Conservation (phyloP, 345 rosid species). For the Syzygium jambos region DNA sequence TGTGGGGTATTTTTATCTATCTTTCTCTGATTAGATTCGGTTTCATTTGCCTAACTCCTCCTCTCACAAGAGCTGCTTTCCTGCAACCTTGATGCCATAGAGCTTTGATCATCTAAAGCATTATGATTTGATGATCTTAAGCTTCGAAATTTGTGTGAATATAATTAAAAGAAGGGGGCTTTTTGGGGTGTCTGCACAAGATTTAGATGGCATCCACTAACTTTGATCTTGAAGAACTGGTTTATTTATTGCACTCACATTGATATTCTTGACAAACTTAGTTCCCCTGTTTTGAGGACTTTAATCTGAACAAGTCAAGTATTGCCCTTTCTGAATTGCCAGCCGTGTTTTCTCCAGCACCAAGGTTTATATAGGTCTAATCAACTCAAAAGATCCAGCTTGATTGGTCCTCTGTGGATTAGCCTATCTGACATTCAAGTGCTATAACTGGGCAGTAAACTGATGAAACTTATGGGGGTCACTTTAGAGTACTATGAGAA, state of each 20-base stretch:
- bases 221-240: neutral
- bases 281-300: neutral
- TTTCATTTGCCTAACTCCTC: neutral
- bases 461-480: neutral
- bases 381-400: neutral
- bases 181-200: neutral
- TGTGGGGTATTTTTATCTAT: neutral
- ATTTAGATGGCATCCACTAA: neutral
- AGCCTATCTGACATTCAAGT: neutral
- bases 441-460: neutral
- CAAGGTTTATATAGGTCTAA: neutral
- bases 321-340: neutral
- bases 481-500: neutral
- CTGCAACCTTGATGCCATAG: neutral
- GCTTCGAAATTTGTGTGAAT: neutral
- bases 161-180: neutral
- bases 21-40: neutral
- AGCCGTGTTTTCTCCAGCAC: neutral
- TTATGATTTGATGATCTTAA: neutral
- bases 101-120: neutral
- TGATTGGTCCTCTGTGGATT: neutral
- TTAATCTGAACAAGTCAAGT: neutral
- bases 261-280: neutral
- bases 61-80: neutral
- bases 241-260: neutral